phyloP scores from a whole-genome alignment of 305 asterid species.

The Galium porrigens region DNA sequence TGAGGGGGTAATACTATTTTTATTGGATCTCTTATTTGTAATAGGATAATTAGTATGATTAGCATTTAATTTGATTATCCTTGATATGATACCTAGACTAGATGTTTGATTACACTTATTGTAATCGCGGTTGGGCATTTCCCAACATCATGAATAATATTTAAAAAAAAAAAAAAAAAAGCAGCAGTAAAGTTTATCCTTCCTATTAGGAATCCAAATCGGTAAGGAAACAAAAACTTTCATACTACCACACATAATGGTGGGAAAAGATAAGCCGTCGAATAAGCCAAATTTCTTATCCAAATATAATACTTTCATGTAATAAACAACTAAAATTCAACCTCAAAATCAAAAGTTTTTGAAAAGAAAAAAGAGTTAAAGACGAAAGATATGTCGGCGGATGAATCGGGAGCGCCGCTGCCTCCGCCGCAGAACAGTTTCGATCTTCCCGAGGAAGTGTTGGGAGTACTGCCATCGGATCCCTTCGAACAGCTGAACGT shows the following conservation, averaged over 20 bases:
- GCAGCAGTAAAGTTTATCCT: too few species aligned
- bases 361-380: not conserved
- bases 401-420: slow-evolving; percentile 25
- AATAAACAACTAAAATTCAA: not conserved
- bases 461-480: slow-evolving; percentile 55
- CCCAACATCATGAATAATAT: too few species aligned
- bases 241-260: slow-evolving; percentile 6
- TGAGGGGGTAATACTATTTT: too few species aligned
- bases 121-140: too few species aligned
- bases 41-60: too few species aligned
- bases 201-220: not conserved
- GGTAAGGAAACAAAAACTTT: not conserved
- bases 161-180: too few species aligned
- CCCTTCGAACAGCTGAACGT: slow-evolving; percentile 86
- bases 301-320: not conserved
- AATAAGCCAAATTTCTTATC: slow-evolving; percentile 14
- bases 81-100: too few species aligned
- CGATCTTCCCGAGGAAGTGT: slow-evolving; percentile 70
- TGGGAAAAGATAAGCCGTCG: not conserved
- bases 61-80: too few species aligned
- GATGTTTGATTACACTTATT: too few species aligned
- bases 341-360: not conserved
- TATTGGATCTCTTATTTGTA: too few species aligned
- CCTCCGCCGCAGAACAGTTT: slow-evolving; percentile 17
- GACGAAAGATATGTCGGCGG: slow-evolving; percentile 27